Conservation (phyloP, 1,284 basidiomycete species). For the Ceratobasidium theobromae region DNA sequence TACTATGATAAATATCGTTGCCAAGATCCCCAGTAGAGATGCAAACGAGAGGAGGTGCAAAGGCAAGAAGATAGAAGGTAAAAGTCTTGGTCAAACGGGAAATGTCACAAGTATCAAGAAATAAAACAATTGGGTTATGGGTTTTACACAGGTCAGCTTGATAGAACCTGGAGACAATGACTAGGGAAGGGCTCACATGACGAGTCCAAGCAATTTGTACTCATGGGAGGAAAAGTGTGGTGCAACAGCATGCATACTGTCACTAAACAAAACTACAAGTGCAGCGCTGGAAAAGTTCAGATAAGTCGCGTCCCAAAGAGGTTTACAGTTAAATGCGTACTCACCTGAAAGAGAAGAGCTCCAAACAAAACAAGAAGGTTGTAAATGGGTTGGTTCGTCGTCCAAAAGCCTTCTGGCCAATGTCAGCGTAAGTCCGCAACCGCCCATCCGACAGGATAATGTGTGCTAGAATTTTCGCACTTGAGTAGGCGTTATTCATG, state of each 20-base stretch:
- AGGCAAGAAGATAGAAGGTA: conserved; percentile 83
- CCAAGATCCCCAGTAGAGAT: conserved; percentile 80
- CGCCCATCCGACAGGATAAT: conserved; percentile 71
- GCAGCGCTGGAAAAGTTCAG: conserved; percentile 59
- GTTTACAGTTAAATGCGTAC: conserved; percentile 34
- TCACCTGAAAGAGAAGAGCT: conserved; percentile 78
- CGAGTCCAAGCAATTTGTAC: conserved; percentile 74
- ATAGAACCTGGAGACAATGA: not conserved
- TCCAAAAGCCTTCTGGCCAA: conserved; percentile 86
- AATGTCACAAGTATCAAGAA: too few relatives aligned
- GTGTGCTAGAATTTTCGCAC: conserved; percentile 79
- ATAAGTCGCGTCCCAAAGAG: conserved; percentile 13
- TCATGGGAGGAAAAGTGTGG: conserved; percentile 65
- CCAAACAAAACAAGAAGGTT: conserved; percentile 77
- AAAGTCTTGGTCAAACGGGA: conserved; percentile 55
- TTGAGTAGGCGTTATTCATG: conserved; percentile 41
- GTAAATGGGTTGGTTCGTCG: conserved; percentile 66
- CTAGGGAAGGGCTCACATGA: conserved; percentile 57
- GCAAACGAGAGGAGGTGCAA: conserved; percentile 82
- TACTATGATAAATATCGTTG: conserved; percentile 72
- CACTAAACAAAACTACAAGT: conserved; percentile 82
- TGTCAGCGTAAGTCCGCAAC: conserved; percentile 83
- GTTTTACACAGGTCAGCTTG: not conserved
- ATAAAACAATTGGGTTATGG: not conserved
- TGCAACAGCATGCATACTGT: conserved; percentile 74